phyloP scores from a whole-genome alignment of 2,329 filamentous ascomycete genomes.

The Beauveria pseudobassiana region DNA sequence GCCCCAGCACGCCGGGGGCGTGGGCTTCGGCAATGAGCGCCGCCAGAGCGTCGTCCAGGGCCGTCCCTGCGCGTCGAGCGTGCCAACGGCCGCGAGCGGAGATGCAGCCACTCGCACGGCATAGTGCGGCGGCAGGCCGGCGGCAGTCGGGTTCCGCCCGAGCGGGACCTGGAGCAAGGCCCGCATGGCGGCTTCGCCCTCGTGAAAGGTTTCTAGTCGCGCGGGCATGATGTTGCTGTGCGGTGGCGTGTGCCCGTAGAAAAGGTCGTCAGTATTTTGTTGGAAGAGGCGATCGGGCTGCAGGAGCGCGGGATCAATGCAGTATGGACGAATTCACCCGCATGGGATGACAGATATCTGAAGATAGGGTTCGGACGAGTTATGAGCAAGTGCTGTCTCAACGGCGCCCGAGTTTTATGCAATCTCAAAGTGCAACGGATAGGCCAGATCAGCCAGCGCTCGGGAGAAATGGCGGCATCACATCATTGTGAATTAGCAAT shows the following conservation, averaged over 20 bases:
- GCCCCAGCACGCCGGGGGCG: slow-evolving; percentile 55
- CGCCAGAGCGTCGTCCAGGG: slow-evolving; percentile 75
- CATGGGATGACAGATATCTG: background rate
- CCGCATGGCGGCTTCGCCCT: slow-evolving; percentile 61
- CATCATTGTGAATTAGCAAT: background rate
- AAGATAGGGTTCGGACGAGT: background rate
- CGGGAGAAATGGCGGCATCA: background rate
- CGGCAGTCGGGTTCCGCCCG: slow-evolving; percentile 57
- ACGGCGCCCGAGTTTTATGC: background rate
- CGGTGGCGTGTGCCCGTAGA: background rate
- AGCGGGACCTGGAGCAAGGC: slow-evolving; percentile 49
- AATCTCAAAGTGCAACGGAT: background rate
- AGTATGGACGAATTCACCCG: slow-evolving; percentile 7
- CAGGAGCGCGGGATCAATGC: background rate
- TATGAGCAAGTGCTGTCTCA: background rate
- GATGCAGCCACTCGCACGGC: slow-evolving; percentile 52
- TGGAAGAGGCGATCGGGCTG: slow-evolving; percentile 8
- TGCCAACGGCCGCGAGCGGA: slow-evolving; percentile 65
- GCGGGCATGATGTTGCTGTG: slow-evolving; percentile 21
- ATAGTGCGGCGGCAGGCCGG: slow-evolving; percentile 54
- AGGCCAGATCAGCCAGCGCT: too few species aligned
- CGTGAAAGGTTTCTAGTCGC: slow-evolving; percentile 42
- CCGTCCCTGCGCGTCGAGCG: slow-evolving; percentile 54
- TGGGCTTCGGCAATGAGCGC: too few species aligned
- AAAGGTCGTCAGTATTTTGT: background rate